Conservation (phyloP, 257 asterid species). For the Petunia axillaris region DNA sequence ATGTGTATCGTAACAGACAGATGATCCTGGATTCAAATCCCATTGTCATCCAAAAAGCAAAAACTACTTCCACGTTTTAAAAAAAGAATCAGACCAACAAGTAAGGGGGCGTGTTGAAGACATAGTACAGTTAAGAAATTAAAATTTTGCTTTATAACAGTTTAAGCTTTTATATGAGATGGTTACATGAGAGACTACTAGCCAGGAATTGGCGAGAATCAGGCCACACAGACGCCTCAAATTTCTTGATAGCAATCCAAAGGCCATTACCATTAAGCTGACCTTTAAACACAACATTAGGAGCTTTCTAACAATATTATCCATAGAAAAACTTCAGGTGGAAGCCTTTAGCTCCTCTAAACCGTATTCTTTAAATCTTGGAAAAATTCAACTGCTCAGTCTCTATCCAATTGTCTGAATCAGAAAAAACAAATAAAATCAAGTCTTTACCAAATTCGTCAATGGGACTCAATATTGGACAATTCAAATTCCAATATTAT, state of each 20-base stretch:
- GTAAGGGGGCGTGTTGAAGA: too few species aligned
- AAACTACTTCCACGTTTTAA: not conserved
- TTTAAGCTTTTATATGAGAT: too few species aligned
- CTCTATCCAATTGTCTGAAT: constrained; percentile 40
- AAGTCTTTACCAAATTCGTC: too few species aligned
- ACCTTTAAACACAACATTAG: constrained; percentile 55
- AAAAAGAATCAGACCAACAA: not conserved
- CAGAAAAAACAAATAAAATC: too few species aligned
- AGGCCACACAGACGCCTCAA: constrained; percentile 56
- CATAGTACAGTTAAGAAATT: too few species aligned
- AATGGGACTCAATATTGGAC: too few species aligned
- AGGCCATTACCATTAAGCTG: constrained; percentile 37
- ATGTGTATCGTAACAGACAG: not conserved
- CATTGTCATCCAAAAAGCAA: not conserved
- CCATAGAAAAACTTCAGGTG: constrained; percentile 47
- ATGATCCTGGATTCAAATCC: not conserved
- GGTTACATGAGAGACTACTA: constrained; percentile 9
- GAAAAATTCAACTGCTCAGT: constrained; percentile 35
- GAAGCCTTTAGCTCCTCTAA: constrained; percentile 50
- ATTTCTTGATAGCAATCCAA: constrained; percentile 57
- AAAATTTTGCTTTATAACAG: not conserved
- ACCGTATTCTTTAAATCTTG: constrained; percentile 44
- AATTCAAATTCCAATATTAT: too few species aligned
- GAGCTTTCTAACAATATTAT: constrained; percentile 51
- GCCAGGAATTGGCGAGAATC: constrained; percentile 54